phyloP scores from a whole-genome alignment of 148 eudicot species.

The Silene latifolia region DNA sequence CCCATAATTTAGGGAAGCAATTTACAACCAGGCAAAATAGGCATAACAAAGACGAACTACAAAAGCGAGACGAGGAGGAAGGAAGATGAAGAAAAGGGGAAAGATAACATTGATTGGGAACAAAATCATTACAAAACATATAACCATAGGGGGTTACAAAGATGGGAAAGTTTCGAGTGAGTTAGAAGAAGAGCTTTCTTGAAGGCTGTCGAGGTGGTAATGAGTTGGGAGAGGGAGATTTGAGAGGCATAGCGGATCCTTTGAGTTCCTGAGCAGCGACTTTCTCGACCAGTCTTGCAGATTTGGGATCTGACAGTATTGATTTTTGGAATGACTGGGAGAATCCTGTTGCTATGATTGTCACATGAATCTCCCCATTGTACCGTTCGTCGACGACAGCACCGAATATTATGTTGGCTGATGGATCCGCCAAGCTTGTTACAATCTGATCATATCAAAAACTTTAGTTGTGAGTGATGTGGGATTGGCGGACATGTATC shows the following conservation, averaged over 20 bases:
- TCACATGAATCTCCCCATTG: constrained; percentile 95
- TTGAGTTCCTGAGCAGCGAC: constrained; percentile 39
- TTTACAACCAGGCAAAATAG: neutral
- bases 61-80: neutral
- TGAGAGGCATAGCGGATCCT: constrained; percentile 34
- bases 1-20: neutral
- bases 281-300: constrained; percentile 53
- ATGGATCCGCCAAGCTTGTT: constrained; percentile 95
- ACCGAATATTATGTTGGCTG: constrained; percentile 96
- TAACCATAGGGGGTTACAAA: constrained; percentile 1
- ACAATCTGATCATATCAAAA: constrained; percentile 52
- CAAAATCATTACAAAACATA: constrained; percentile 16
- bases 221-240: constrained; percentile 33
- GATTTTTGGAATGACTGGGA: constrained; percentile 90
- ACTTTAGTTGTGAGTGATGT: neutral
- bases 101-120: constrained; percentile 11
- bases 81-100: neutral
- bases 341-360: constrained; percentile 92
- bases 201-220: constrained; percentile 48
- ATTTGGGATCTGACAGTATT: constrained; percentile 75
- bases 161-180: neutral
- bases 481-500: too few relatives aligned
- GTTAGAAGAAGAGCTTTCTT: constrained; percentile 70
- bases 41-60: too few relatives aligned
- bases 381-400: constrained; percentile 98